phyloP scores from a whole-genome alignment of 805 yeast genomes.

The Torulaspora indica region DNA sequence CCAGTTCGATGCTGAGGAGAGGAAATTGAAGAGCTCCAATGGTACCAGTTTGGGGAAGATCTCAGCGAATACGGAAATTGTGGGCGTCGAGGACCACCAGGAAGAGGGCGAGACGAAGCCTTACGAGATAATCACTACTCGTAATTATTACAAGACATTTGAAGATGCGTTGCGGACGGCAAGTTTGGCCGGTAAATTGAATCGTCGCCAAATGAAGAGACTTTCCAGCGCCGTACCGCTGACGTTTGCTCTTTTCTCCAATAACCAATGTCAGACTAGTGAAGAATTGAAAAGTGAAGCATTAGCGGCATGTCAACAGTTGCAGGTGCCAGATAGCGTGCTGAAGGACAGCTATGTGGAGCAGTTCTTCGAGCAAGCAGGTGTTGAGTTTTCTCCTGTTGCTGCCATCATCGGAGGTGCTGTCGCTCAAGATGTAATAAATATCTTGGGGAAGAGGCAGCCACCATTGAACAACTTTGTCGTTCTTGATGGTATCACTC shows the following conservation, averaged over 20 bases:
- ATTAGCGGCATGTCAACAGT: slow-evolving; percentile 32
- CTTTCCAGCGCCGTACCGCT: slow-evolving; percentile 43
- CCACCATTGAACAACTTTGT: slow-evolving; percentile 78
- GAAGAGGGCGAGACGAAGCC: slow-evolving; percentile 36
- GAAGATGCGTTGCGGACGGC: slow-evolving; percentile 36
- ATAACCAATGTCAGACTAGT: slow-evolving; percentile 22
- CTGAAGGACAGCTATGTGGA: slow-evolving; percentile 39
- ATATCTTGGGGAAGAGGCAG: slow-evolving; percentile 68
- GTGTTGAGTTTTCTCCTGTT: slow-evolving; percentile 71
- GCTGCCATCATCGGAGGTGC: slow-evolving; percentile 89
- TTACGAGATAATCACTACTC: slow-evolving; percentile 38
- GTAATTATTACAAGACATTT: slow-evolving; percentile 39
- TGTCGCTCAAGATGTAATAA: slow-evolving; percentile 84
- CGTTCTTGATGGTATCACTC: slow-evolving; percentile 64
- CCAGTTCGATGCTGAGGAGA: slow-evolving; percentile 51
- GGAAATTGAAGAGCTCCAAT: slow-evolving; percentile 45
- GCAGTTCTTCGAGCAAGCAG: slow-evolving; percentile 44
- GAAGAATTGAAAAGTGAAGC: slow-evolving; percentile 35
- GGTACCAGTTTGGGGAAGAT: slow-evolving; percentile 51
- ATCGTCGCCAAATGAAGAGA: slow-evolving; percentile 31
- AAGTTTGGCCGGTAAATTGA: slow-evolving; percentile 36
- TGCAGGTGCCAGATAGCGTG: slow-evolving; percentile 46
- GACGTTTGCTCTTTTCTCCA: slow-evolving; percentile 54
- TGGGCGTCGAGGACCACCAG: slow-evolving; percentile 37
- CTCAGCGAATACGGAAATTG: slow-evolving; percentile 41